Base-by-base conservation (phyloP, 2,329 filamentous ascomycete genomes). In the Cytospora paraplurivora region DNA sequence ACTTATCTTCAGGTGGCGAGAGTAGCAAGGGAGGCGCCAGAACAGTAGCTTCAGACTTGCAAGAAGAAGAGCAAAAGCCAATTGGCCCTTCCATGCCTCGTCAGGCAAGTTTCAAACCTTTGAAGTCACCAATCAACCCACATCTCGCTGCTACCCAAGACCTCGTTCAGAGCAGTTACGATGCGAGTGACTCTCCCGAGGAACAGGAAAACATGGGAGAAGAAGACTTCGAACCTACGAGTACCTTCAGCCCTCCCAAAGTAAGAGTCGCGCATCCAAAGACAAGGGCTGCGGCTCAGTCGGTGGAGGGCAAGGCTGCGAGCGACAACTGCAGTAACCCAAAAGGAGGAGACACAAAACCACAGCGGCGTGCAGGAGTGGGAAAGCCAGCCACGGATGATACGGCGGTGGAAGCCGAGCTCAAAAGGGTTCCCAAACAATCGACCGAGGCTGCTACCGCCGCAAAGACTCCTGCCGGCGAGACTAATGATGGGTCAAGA, bases 221-320 rank as follows among this genome's bases (percentile, higher is more conserved):
- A 11, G 38, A 61, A 15, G 59, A 61, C 19, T 61, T 61, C 13
- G 51, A 53, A 33, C 54, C 51, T 15, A 19, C 51, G 11, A 12
- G 10, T 5, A 37, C 33, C 7, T 12, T 49, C 13, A 50, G 19
- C 10, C 50, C 51, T 12, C 5, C 8, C 11, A 60, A 55, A 8
- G 38, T 17, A 3, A n/a, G 11, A 10, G n/a, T n/a, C 21, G 7
- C 38, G 4, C n/a, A 53, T 12, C 51, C 51, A 3, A 61, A 44
- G 19, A 55, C 59, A 34, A 55, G 59, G 13, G 59, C 59, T 15
- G 38, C 51, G 10, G 27, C 33, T 37, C 13, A 38, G 7, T 17
- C 21, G 3, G 32, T 35, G 32, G 33, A 32, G 10, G 51, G 7
- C 17, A 55, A 33, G 37, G 12, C 32, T 41, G 5, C 41, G 2